A percentile compares a stretch with the other conserved stretches of the same genome.
Evolutionary conservation across 2,329 filamentous ascomycete genomes (phyloP).

Genomic region (Colletotrichum truncatum): DNA sequence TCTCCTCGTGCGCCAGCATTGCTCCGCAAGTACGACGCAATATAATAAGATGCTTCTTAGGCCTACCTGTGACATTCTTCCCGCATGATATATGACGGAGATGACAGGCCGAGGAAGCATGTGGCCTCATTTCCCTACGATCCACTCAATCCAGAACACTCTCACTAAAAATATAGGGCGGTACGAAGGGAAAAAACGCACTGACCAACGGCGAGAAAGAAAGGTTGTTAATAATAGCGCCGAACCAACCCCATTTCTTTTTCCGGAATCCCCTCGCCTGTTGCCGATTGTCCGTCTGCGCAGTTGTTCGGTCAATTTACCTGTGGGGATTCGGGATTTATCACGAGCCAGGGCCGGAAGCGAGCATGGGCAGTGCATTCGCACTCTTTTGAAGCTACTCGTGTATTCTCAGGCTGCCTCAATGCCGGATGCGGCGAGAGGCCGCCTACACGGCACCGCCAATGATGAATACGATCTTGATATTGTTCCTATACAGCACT

Average conservation of each 20-base stretch:
- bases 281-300: conserved; percentile 2
- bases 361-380: no score
- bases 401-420: no score
- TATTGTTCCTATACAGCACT: no score
- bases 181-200: background rate
- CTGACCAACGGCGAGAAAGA: conserved; percentile 4
- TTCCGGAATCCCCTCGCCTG: conserved; percentile 13
- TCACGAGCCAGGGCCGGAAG: no score
- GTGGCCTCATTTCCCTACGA: conserved; percentile 9
- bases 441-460: no score
- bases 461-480: no score
- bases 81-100: background rate
- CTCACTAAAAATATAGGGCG: background rate
- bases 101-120: conserved; percentile 6
- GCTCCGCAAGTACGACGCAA: background rate
- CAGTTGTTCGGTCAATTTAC: background rate
- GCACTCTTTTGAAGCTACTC: no score
- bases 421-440: no score
- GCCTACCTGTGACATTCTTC: background rate
- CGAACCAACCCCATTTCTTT: background rate
- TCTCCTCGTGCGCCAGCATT: background rate
- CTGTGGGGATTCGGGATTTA: background rate
- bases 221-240: conserved; percentile 20
- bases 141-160: background rate
- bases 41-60: background rate